Evolutionary conservation across 768 basidiomycete species (phyloP), one percentile per base, ranked within the genome.

Genomic region (Boletus rufocinnamomeus): DNA sequence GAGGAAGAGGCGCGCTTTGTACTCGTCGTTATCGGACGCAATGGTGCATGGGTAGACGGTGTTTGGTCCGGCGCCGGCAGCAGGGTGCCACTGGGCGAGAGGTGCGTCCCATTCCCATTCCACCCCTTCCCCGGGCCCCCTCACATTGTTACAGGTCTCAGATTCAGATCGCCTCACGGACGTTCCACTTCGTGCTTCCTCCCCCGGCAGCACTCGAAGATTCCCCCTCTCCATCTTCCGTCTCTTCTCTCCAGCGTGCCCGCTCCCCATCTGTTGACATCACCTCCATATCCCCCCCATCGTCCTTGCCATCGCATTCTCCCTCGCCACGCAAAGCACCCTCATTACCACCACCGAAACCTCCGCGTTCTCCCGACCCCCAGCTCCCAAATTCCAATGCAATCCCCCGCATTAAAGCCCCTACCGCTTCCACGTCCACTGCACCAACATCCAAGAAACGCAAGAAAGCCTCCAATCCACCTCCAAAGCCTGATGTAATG

Each of bases 1-100:
- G 88, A 91, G 71, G 89, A 92, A 9, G 87, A 89, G 61, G 91
- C 91, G 61, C 85, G 89, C 52, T 97, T 95, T 71, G 86, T 92
- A 17, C 83, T 99, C 37, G 86, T 87, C 59, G 95, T 99, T 38
- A 82, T 93, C 38, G 97, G 97, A n/a, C 81, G 97, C 58, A 98
- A 99, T 67, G 97, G 97, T 14, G 95, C 95, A 19, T 98, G 95
- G 90, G 94, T 99, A 6, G 95, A 98, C 63, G 95, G 95, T 32
- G 86, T 91, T n/a, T 99, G 95, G 91, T 87, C 87, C 50, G 90
- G 89, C 13, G 88, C 91, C 63, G 93, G 95, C 17, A 88, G 89
- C 59, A 84, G 87, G 59, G 89, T 94, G n/a, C 84, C 90, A 32
- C 77, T 99, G 23, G 80, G 87, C 38, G 92, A 94, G 72, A 83